Evolutionary conservation across 2,329 filamentous ascomycete genomes (phyloP).

Genomic region (Cryphonectria naterciae): DNA sequence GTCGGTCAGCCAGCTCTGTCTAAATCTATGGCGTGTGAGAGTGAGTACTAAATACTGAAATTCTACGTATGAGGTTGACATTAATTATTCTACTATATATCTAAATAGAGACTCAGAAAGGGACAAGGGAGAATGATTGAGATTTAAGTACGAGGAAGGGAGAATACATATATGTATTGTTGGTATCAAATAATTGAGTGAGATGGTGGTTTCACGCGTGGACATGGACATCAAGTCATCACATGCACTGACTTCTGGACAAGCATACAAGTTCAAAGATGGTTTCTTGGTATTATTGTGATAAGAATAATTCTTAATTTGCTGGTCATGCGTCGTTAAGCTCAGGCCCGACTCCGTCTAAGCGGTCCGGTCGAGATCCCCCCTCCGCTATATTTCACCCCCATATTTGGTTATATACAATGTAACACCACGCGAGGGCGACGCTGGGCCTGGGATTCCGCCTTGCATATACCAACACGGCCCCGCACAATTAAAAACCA

Average conservation of each 20-base stretch:
- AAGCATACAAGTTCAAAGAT: background rate
- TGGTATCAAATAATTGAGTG: too few relatives aligned
- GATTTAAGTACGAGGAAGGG: too few relatives aligned
- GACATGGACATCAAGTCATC: background rate
- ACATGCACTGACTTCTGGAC: background rate
- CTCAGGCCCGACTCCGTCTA: constrained; percentile 6
- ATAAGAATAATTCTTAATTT: background rate
- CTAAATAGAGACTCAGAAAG: too few relatives aligned
- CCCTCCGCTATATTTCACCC: background rate
- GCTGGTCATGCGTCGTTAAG: constrained; percentile 16
- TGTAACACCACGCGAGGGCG: background rate
- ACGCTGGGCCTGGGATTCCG: background rate
- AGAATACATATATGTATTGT: too few relatives aligned
- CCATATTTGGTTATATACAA: background rate
- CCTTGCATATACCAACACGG: background rate
- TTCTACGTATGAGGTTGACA: too few relatives aligned
- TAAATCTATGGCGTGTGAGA: too few relatives aligned
- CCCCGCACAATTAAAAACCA: background rate
- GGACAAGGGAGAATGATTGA: too few relatives aligned
- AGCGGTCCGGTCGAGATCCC: constrained; percentile 6
- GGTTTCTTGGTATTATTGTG: background rate
- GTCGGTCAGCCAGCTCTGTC: too few relatives aligned
- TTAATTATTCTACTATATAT: too few relatives aligned
- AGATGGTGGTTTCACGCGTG: too few relatives aligned
- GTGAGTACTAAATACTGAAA: too few relatives aligned